These are phyloP conservation scores for Hyphodiscus sp. DNA, from an alignment of 2,329 filamentous ascomycete species.

Conservation along the genomic window DNA sequence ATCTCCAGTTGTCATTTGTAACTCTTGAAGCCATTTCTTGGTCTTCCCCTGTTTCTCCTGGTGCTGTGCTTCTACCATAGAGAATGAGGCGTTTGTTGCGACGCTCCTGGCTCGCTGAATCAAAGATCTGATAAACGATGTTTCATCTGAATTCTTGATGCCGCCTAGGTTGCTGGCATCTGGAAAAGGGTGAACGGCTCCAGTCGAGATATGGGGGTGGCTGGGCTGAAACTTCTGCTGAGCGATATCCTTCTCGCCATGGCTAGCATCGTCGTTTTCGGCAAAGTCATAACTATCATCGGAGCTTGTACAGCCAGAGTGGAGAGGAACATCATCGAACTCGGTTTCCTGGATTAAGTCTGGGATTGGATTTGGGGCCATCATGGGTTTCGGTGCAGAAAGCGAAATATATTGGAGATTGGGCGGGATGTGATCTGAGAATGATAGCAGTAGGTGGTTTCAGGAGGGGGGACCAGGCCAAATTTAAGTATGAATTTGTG, in stretches of 20 bases:
- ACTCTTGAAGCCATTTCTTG: background rate
- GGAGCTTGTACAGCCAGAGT: background rate
- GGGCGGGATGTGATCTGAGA: background rate
- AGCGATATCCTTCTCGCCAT: background rate
- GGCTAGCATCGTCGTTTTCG: background rate
- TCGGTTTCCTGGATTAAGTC: background rate
- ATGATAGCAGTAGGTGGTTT: background rate
- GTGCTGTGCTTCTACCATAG: background rate
- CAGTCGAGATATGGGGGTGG: background rate
- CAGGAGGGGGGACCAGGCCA: too few species aligned
- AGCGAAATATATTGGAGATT: background rate
- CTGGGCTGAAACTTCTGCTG: background rate
- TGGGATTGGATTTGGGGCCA: background rate
- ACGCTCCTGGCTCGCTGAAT: background rate
- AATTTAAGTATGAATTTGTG: too few species aligned
- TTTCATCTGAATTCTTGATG: background rate
- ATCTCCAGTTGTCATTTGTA: background rate
- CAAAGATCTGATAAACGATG: background rate
- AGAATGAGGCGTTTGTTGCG: background rate
- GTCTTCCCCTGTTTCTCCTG: background rate
- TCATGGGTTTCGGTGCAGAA: background rate
- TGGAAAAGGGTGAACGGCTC: background rate
- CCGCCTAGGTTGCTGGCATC: background rate
- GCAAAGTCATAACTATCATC: background rate
- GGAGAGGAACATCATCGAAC: background rate